A percentile compares a stretch with the other conserved stretches of the same genome.
Evolutionary conservation across 2,329 filamentous ascomycete species (phyloP).

Genomic region (Pseudocercospora fuligena): DNA sequence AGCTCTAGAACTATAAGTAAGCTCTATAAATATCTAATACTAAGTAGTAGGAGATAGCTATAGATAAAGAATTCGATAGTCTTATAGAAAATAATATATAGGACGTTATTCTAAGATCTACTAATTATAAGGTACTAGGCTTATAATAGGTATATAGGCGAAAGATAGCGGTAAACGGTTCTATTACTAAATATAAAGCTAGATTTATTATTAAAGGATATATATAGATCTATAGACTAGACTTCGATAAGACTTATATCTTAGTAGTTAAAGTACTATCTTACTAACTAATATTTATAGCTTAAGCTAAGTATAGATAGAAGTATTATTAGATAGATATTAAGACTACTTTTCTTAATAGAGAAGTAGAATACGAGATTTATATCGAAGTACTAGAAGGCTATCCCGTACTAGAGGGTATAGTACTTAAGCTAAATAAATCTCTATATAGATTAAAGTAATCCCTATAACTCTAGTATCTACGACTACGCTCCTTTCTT

Average conservation of each 20-base stretch:
- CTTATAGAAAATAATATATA: conserved; percentile 17
- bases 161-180: conserved; percentile 11
- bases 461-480: conserved; percentile 16
- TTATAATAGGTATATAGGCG: conserved; percentile 16
- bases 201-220: conserved; percentile 17
- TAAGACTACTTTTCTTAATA: conserved; percentile 18
- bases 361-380: conserved; percentile 17
- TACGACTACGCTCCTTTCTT: conserved; percentile 1
- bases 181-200: conserved; percentile 12
- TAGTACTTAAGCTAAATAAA: conserved; percentile 11
- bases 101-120: conserved; percentile 7
- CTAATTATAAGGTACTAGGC: conserved; percentile 9
- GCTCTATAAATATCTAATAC: background rate
- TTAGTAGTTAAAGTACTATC: conserved; percentile 16
- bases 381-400: conserved; percentile 21
- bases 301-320: conserved; percentile 7
- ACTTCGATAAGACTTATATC: conserved; percentile 16
- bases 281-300: conserved; percentile 14
- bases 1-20: conserved; percentile 6
- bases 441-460: conserved; percentile 19
- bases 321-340: conserved; percentile 18
- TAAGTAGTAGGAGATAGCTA: conserved; percentile 13
- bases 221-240: conserved; percentile 16
- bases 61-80: conserved; percentile 12
- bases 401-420: background rate